A percentile compares a stretch with the other conserved stretches of the same genome.
Evolutionary conservation across 202 grass and related monocot genomes (phyloP).

Genomic region (Hordeum pubiflorum): DNA sequence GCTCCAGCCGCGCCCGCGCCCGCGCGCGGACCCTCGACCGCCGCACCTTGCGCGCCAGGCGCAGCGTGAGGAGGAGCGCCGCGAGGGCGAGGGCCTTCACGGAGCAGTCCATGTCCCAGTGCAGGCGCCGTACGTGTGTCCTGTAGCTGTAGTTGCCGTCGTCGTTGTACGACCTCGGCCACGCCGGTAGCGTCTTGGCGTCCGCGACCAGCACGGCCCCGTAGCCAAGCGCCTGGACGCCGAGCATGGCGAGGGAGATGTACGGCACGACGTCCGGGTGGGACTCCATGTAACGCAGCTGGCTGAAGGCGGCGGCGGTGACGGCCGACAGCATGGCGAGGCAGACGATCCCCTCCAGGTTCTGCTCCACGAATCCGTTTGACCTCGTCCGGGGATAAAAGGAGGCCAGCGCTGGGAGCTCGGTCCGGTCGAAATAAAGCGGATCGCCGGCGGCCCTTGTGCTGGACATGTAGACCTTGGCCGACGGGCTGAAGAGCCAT

Average conservation of each 20-base stretch:
- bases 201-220: conserved; percentile 12
- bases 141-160: too few relatives aligned
- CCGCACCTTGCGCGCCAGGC: conserved; percentile 46
- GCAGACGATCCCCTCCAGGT: conserved; percentile 40
- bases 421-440: conserved; percentile 33
- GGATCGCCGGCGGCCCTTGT: conserved; percentile 33
- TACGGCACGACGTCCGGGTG: conserved; percentile 33
- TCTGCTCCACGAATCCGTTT: too few relatives aligned
- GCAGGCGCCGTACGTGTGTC: too few relatives aligned
- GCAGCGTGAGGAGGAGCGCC: conserved; percentile 36
- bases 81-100: conserved; percentile 42
- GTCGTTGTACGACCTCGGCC: too few relatives aligned
- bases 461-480: conserved; percentile 39
- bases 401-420: conserved; percentile 33
- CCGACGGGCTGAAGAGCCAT: conserved; percentile 34
- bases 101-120: conserved; percentile 30
- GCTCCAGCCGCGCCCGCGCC: conserved; percentile 29
- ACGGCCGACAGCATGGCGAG: conserved; percentile 25
- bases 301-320: conserved; percentile 24
- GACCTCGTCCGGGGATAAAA: conserved; percentile 1
- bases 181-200: too few relatives aligned
- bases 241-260: conserved; percentile 49
- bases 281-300: conserved; percentile 30
- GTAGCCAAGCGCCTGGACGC: conserved; percentile 49
- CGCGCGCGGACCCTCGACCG: conserved; percentile 37